A percentile compares a stretch with the other conserved stretches of the same genome.
Conservation (phyloP, 1,284 basidiomycete genomes). For the Leccinum fuscescens region DNA sequence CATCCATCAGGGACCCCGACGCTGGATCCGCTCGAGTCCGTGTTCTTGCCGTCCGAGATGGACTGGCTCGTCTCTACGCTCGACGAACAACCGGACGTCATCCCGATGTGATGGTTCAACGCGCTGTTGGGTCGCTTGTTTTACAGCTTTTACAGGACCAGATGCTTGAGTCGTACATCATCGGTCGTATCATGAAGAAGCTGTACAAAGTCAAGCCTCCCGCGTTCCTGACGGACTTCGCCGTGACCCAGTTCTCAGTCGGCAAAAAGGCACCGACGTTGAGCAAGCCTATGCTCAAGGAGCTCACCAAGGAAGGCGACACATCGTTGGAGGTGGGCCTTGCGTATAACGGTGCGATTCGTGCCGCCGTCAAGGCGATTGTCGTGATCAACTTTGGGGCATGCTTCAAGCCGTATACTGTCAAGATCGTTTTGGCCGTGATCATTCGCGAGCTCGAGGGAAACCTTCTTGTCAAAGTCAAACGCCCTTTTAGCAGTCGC, state of each 20-base stretch:
- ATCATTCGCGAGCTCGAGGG: no score
- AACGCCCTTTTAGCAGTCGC: conserved; percentile 92
- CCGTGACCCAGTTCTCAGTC: conserved; percentile 87
- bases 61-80: conserved; percentile 77
- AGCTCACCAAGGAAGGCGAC: conserved; percentile 70
- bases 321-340: conserved; percentile 86
- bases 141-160: conserved; percentile 89
- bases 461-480: conserved; percentile 87
- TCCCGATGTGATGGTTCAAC: conserved; percentile 96
- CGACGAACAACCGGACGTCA: conserved; percentile 91
- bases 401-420: no score
- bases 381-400: conserved; percentile 74
- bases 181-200: conserved; percentile 90
- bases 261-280: conserved; percentile 81
- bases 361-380: conserved; percentile 86
- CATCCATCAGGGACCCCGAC: conserved; percentile 56
- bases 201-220: conserved; percentile 88
- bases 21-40: conserved; percentile 52
- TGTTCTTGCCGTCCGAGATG: conserved; percentile 85
- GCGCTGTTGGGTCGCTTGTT: conserved; percentile 90
- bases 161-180: conserved; percentile 79
- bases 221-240: conserved; percentile 80
- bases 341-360: conserved; percentile 80
- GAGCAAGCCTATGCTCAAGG: conserved; percentile 94
- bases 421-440: no score